phyloP scores from a whole-genome alignment of 805 yeast genomes.

The Groenewaldozyma tartarivorans region DNA sequence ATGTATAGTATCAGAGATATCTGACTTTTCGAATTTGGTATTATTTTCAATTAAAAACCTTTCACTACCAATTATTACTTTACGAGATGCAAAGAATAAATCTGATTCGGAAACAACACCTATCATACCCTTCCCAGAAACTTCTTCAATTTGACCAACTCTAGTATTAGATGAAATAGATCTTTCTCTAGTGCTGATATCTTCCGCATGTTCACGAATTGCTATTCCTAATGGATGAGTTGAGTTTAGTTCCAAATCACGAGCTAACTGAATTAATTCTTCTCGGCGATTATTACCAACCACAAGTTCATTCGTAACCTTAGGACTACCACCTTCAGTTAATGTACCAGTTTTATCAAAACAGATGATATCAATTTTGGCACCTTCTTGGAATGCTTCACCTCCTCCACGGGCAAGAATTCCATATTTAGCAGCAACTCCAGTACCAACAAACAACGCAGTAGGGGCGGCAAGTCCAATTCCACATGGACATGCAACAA shows the following conservation, averaged over 20 bases:
- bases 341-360: conserved; percentile 76
- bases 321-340: conserved; percentile 52
- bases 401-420: conserved; percentile 76
- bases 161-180: conserved; percentile 14
- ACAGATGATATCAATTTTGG: conserved; percentile 52
- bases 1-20: conserved; percentile 29
- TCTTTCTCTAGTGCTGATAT: conserved; percentile 5
- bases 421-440: conserved; percentile 69
- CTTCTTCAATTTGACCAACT: conserved; percentile 41
- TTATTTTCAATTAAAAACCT: conserved; percentile 39
- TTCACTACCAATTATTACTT: conserved; percentile 48
- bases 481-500: conserved; percentile 81
- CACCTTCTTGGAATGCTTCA: conserved; percentile 70
- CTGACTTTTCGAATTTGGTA: conserved; percentile 30
- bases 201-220: conserved; percentile 34
- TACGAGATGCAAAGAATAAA: conserved; percentile 20
- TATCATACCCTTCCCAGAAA: conserved; percentile 52
- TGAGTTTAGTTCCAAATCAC: conserved; percentile 54
- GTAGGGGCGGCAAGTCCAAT: conserved; percentile 81
- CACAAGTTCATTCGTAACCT: conserved; percentile 38
- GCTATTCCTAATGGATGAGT: conserved; percentile 63
- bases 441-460: conserved; percentile 70
- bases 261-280: conserved; percentile 37
- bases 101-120: conserved; percentile 2
- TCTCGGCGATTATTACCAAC: conserved; percentile 6